Base-by-base conservation (phyloP, 768 basidiomycete species). In the Leccinum disarticulatum region DNA sequence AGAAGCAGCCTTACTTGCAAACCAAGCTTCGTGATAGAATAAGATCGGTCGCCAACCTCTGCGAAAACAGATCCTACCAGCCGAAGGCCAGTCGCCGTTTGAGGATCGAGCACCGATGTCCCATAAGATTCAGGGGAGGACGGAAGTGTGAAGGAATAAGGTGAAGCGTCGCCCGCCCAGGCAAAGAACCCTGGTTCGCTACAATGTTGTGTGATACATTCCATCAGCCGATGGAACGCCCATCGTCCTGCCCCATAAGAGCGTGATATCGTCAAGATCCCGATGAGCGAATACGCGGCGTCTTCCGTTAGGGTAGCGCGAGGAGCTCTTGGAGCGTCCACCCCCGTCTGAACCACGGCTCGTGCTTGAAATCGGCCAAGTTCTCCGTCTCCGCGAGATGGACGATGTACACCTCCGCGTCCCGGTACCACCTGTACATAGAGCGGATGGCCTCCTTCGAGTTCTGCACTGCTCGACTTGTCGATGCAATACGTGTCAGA, bases 381-480 rank as follows among this genome's bases (percentile, higher is more conserved):
- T 38, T 36, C 6, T 22, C n/a, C 3, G 62, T 62, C n/a, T 13
- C 55, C 8, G 55, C 61, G 41, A 63, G 62, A 51, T 63, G 55
- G 41, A 63, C 41, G 48, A 63, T 57, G 61, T 61, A 63, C 7
- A 62, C 52, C 6, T 62, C 55, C 15, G 62, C 55, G 4, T 63
- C 52, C 27, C 52, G 46, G 48, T 63, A 63, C 62, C 48, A 50
- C 9, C 48, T 50, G 6, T 50, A 50, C 48, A 50, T 50, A 27
- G 48, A 50, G 7, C 48, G 48, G 8, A 50, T 50, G 8, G 48
- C 62, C 10, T 63, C 62, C 25, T n/a, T 59, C 62, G 1, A 63
- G 56, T 6, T 63, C 62, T 27, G 62, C 56, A 3, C 61, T 63
- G 56, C 62, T 63, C 69, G 92, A 94, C 46, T 64, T 63, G 54